Evolutionary conservation across 768 basidiomycete species (phyloP), one percentile per base, ranked within the genome.

Genomic region (Termitomyces sp.): DNA sequence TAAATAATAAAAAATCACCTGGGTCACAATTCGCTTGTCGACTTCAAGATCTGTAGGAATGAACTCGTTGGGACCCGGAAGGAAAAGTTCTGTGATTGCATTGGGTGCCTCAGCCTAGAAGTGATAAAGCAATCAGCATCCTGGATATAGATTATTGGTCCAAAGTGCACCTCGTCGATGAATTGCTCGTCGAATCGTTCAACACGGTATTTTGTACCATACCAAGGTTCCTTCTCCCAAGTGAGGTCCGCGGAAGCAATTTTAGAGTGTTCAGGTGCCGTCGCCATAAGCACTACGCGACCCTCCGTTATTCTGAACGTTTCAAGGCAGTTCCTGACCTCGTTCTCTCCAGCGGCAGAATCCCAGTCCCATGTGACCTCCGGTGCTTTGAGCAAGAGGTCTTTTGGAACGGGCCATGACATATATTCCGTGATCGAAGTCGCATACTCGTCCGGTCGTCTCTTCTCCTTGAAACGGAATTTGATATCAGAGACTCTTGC

Each of bases 381-480:
- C 2, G 88, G 83, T 7, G 85, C 92, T 53, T 81, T 81, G 37
- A 99, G 76, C 15, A 90, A 66, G 51, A 85, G 79, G 41, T 94
- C 88, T 31, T 81, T 77, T n/a, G 94, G 92, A 24, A 88, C 81
- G 3, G 94, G 95, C 77, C 86, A 85, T 1, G 81, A 72, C 83
- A 98, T 83, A 61, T 81, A 80, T 65, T 89, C 85, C 0, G 94
- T 68, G 29, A 97, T 74, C 69, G 81, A 83, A 9, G 86, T 82
- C 1, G 89, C 92, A 71, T 97, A 96, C 47, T 80, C 75, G 52
- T 93, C 88, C 0, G 94, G 87, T 24, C 82, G 78, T 34, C 81
- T 79, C 70, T 95, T 94, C 71, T 98, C 95, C 47, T 85, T 78
- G 70, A 94, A 98, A 26, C 87, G 82, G 77, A 97, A 98, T 15